Conservation (phyloP, 805 yeast species). For the Candida oleophila region DNA sequence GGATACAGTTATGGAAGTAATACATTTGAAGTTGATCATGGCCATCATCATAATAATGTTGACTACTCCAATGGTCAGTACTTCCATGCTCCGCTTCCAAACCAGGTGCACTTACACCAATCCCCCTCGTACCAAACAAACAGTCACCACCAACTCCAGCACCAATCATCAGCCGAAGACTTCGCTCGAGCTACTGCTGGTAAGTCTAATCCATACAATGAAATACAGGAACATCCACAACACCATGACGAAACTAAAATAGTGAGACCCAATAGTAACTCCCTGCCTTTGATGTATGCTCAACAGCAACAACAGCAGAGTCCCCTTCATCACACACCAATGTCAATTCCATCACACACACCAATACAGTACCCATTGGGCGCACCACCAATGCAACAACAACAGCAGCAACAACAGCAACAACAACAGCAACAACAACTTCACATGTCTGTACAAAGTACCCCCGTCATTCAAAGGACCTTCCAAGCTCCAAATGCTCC, state of each 20-base stretch:
- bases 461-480: neutral
- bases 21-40: slow-evolving; percentile 1
- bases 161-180: slow-evolving; percentile 2
- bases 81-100: neutral
- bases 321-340: slow-evolving; percentile 2
- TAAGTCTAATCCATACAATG: neutral
- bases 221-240: neutral
- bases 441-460: neutral
- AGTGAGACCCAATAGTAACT: neutral
- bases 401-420: slow-evolving; percentile 1
- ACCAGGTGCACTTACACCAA: neutral
- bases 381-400: neutral
- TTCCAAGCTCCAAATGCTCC: neutral
- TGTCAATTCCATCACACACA: slow-evolving; percentile 2
- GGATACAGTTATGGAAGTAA: slow-evolving; percentile 2
- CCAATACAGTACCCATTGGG: slow-evolving; percentile 3
- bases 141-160: slow-evolving; percentile 1
- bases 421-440: neutral
- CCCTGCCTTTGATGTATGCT: slow-evolving; percentile 1
- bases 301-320: slow-evolving; percentile 1
- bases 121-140: neutral
- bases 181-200: slow-evolving; percentile 2
- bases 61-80: neutral
- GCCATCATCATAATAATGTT: neutral
- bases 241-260: neutral